A percentile compares a stretch with the other conserved stretches of the same genome.
Evolutionary conservation across 108 stramenopile genomes (phyloP).

Genomic region (Cyclotella kingstonii): DNA sequence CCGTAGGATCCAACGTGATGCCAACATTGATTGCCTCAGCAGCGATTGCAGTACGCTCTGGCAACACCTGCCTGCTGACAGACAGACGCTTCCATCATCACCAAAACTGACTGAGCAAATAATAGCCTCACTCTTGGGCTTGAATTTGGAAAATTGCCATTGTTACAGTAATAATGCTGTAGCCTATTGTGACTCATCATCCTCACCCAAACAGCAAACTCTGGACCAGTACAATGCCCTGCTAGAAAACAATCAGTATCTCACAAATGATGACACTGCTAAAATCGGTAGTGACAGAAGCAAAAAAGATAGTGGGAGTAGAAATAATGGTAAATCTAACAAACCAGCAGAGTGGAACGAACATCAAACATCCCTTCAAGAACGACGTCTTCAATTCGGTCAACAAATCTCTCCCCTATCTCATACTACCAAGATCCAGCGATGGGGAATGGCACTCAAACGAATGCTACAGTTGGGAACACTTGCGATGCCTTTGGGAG

Average conservation of each 20-base stretch:
- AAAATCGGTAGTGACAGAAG: not conserved
- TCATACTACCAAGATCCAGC: conserved; percentile 15
- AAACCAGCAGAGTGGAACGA: conserved; percentile 34
- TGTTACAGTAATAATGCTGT: not conserved
- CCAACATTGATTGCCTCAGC: too few species aligned
- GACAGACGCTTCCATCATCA: not conserved
- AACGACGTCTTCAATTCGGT: conserved; percentile 17
- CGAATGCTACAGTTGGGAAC: conserved; percentile 12
- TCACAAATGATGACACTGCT: not conserved
- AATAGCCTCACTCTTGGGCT: not conserved
- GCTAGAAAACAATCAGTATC: too few species aligned
- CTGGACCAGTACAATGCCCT: conserved; percentile 16
- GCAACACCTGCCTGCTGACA: not conserved
- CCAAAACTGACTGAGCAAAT: too few species aligned
- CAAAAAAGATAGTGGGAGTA: not conserved
- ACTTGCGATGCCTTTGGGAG: conserved; percentile 29
- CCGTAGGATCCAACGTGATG: too few species aligned
- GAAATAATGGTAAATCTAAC: not conserved
- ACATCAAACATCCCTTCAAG: conserved; percentile 11
- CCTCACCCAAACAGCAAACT: conserved; percentile 12
- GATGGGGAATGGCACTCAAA: conserved; percentile 34
- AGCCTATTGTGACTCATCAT: conserved; percentile 18
- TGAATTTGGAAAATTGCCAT: not conserved
- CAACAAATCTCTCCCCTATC: conserved; percentile 24
- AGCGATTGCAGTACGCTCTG: not conserved